Evolutionary conservation across 345 rosid species (phyloP).

Genomic region (Hibiscus mutabilis): DNA sequence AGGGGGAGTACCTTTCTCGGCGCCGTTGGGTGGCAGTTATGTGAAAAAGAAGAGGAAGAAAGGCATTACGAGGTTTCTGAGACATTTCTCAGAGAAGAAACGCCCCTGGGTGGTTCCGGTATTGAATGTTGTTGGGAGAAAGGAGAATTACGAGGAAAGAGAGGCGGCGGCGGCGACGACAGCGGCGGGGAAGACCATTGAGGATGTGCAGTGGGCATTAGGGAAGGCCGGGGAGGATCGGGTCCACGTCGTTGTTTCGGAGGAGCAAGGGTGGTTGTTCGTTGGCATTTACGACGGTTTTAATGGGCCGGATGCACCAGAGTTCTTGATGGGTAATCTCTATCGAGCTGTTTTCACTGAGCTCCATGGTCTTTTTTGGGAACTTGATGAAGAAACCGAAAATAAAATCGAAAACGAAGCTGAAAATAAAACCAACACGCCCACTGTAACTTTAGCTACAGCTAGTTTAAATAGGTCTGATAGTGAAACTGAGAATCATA

Average conservation of each 20-base stretch:
- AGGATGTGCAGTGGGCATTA: conserved; percentile 86
- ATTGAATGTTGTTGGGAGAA: conserved; percentile 58
- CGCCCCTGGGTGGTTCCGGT: conserved; percentile 97
- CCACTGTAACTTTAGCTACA: conserved; percentile 4
- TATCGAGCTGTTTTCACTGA: conserved; percentile 83
- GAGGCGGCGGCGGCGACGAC: conserved; percentile 5
- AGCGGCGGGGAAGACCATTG: conserved; percentile 27
- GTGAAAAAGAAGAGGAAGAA: conserved; percentile 36
- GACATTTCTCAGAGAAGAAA: conserved; percentile 69
- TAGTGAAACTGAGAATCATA: conserved; percentile 20
- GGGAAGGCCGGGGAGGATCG: conserved; percentile 99
- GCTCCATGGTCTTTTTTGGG: conserved; percentile 92
- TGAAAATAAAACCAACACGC: conserved; percentile 12
- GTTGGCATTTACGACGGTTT: conserved; percentile 97
- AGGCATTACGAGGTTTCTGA: conserved; percentile 47
- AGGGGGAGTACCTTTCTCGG: conserved; percentile 72
- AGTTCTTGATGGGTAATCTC: conserved; percentile 94
- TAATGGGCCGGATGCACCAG: conserved; percentile 97
- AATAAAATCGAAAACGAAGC: conserved; percentile 7
- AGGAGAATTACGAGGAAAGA: conserved; percentile 24
- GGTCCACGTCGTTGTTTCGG: conserved; percentile 91
- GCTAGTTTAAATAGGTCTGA: conserved; percentile 14
- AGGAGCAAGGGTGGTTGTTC: conserved; percentile 96
- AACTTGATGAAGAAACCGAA: conserved; percentile 40
- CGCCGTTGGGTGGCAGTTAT: conserved; percentile 72